Evolutionary conservation across 2,329 filamentous ascomycete species (phyloP).

Genomic region (Cladosporium sp.): DNA sequence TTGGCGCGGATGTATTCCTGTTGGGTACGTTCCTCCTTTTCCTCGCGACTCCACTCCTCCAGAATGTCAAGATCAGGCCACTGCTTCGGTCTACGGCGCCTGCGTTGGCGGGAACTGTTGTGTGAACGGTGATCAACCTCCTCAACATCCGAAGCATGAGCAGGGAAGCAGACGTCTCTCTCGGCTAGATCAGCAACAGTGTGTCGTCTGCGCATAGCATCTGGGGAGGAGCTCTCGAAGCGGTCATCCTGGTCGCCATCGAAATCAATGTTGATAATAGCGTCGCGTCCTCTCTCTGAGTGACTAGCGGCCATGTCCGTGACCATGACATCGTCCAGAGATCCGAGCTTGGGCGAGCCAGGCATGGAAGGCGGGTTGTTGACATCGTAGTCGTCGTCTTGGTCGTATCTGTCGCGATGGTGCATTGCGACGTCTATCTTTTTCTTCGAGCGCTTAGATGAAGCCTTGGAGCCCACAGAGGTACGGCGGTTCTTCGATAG

Average conservation of each 20-base stretch:
- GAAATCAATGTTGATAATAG: slow-evolving; percentile 54
- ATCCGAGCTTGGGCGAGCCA: slow-evolving; percentile 57
- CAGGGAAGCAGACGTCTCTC: slow-evolving; percentile 91
- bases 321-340: slow-evolving; percentile 67
- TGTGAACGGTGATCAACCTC: slow-evolving; percentile 38
- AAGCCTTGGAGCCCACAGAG: slow-evolving; percentile 33
- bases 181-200: slow-evolving; percentile 68
- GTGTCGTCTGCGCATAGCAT: slow-evolving; percentile 44
- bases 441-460: slow-evolving; percentile 26
- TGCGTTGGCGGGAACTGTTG: slow-evolving; percentile 31
- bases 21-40: slow-evolving; percentile 78
- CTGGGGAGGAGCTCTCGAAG: slow-evolving; percentile 34
- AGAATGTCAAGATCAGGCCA: slow-evolving; percentile 86
- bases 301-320: slow-evolving; percentile 58
- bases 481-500: slow-evolving; percentile 32
- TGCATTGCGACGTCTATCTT: slow-evolving; percentile 13
- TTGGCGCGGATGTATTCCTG: slow-evolving; percentile 78
- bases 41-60: slow-evolving; percentile 86
- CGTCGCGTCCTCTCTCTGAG: slow-evolving; percentile 46
- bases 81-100: slow-evolving; percentile 65
- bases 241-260: slow-evolving; percentile 29
- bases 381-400: slow-evolving; percentile 57
- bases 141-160: slow-evolving; percentile 71
- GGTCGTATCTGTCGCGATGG: slow-evolving; percentile 18
- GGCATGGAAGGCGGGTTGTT: slow-evolving; percentile 68